phyloP scores from a whole-genome alignment of 2,329 filamentous ascomycete genomes.

The Paracoccidioides brasiliensis region DNA sequence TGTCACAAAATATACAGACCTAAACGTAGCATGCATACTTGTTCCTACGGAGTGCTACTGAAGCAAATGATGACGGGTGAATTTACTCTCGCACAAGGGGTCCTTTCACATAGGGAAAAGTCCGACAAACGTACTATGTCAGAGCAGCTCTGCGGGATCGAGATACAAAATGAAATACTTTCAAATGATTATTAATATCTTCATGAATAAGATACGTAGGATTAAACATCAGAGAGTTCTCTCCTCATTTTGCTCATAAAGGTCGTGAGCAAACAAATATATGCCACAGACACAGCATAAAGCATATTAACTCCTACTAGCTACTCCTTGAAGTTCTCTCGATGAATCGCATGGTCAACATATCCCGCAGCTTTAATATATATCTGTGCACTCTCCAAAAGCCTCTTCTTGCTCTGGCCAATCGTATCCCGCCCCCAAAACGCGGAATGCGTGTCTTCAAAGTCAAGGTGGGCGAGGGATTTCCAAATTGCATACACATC shows the following conservation, averaged over 20 bases:
- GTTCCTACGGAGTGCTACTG: too few relatives aligned
- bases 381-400: conserved; percentile 66
- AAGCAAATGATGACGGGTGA: too few relatives aligned
- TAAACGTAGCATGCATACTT: too few relatives aligned
- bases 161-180: background rate
- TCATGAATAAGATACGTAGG: background rate
- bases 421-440: conserved; percentile 53
- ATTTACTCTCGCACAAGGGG: too few relatives aligned
- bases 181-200: background rate
- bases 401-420: conserved; percentile 45
- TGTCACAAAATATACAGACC: too few relatives aligned
- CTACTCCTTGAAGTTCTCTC: conserved; percentile 10
- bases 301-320: background rate
- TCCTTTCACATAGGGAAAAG: too few relatives aligned
- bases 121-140: too few relatives aligned
- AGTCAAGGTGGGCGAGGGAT: conserved; percentile 48
- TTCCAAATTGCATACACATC: conserved; percentile 58
- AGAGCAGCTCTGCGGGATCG: too few relatives aligned
- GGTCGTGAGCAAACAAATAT: background rate
- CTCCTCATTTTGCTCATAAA: background rate
- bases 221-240: background rate
- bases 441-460: conserved; percentile 53
- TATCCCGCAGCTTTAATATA: conserved; percentile 41
- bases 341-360: conserved; percentile 21
- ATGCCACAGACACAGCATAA: background rate